Base-by-base conservation (phyloP, 2,329 filamentous ascomycete genomes). In the Penicillium capsulatum region DNA sequence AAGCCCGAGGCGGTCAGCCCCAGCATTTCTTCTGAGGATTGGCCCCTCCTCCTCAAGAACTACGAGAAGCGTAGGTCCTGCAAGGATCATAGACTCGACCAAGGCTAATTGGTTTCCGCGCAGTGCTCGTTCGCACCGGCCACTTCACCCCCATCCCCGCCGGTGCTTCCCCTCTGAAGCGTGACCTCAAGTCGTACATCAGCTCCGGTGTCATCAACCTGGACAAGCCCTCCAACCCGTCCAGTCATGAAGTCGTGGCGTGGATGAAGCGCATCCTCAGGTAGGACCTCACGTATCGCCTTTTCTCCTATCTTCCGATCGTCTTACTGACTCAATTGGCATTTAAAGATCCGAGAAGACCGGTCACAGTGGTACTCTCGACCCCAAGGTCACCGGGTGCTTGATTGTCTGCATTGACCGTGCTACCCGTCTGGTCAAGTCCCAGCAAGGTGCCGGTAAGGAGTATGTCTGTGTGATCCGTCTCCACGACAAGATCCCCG, bases 261-360 rank as follows among this genome's bases (percentile, higher is more conserved):
- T 98, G 92, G 92, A 86, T 97, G 58, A 98, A 98, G 83, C 84
- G 91, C 59, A 97, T 97, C 60, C 77, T 98, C 40, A 83, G 85
- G 84, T 89, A 80, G 5, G 13, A 51, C 70, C 37, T 17, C 16
- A 14, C 40, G 36, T 34, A 19, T 20, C 17, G 31, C 17, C 16
- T 10, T 17, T 28, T 30, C 14, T 19, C 17, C n/a, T n/a, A n/a
- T 36, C 38, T 34, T 36, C 6, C 17, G 6, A 29, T 14, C 17
- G 11, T 13, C 22, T 42, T 50, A 19, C 57, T 61, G 33, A 59
- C 22, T 15, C 20, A 17, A 24, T 32, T 33, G 8, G 7, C 22
- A 7, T 40, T 40, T 46, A 33, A 50, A 87, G 86, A 63, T 83
- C 85, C 49, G 91, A 98, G 66, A 96, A 97, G 75, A 98, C 92